Base-by-base conservation (phyloP, 768 basidiomycete species). In the Gymnopilus junonius region DNA sequence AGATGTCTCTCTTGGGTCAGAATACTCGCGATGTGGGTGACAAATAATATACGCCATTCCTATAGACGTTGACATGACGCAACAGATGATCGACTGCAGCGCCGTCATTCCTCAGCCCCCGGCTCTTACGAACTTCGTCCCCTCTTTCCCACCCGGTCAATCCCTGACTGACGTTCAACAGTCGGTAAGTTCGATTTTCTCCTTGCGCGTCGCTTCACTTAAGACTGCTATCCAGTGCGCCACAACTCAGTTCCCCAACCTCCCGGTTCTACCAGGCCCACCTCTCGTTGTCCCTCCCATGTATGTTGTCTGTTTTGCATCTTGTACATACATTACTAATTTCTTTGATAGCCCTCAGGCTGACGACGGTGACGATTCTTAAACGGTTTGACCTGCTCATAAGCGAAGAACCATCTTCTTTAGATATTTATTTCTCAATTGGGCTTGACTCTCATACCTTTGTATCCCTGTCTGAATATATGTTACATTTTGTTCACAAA, bases 1-100 rank as follows among this genome's bases (percentile, higher is more conserved):
- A 83, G 69, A 65, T 83, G 37, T 77, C 79, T 14, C 63, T 79
- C 17, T 64, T 82, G 35, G 83, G 80, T 12, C 79, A 82, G 42
- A 74, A 82, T 63, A 46, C 55, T 10, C 65, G 57, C 48, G 65
- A 58, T 8, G 61, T 62, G 23, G 8, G 37, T 15, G 6, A 1
- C 14, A 7, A 32, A 51, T 32, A 29, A n/a, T 31, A 17, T 50
- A 27, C 15, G n/a, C 10, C 27, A 32, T 31, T 8, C 10, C 40
- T 11, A 48, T 8, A 20, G 48, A 5, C 48, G 39, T 11, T 51
- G 15, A 31, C 14, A 12, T 23, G 11, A 27, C 6, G 31, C 5
- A n/a, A 20, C 14, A 37, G 17, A 35, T 35, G 56, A 70, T 78
- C 40, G 81, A 82, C 69, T 83, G 81, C 67, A 79, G 77, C 1